Evolutionary conservation across 2,329 filamentous ascomycete genomes (phyloP), one percentile per base, ranked within the genome.

Genomic region (Aaosphaeria arxii): DNA sequence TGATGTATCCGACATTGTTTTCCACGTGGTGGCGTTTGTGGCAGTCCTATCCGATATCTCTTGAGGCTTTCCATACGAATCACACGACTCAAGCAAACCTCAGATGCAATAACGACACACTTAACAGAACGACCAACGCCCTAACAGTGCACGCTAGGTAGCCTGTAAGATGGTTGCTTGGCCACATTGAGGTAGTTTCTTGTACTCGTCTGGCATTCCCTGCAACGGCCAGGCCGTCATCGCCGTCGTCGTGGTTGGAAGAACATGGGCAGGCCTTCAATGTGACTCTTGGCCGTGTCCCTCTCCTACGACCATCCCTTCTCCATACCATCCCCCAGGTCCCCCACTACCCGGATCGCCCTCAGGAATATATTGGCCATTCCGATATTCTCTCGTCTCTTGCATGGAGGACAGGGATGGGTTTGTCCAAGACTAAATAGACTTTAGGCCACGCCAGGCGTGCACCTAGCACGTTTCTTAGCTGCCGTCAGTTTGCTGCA

Each of bases 401-500:
- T 17, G 45, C 45, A 35, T 11, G 39, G 5, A 42, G 42, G 24
- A 31, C 17, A 44, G 13, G 32, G 11, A 39, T n/a, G 33, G 17
- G 5, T 5, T 4, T 11, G 5, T 48, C 24, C 30, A 42, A 36
- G 46, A 11, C 42, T 31, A 29, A 17, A 42, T 48, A 30, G 41
- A 30, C 4, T 32, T 44, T 44, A 44, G 46, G 5, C 42, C 31
- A 17, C n/a, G 40, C 45, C 36, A 13, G 35, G 33, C 29, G 4
- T 39, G 31, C n/a, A 11, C 13, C 29, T 38, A 43, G 41, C 29
- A 43, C 17, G 11, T 32, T 17, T 40, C 46, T 52, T 43, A 45
- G 49, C 49, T 43, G 49, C 44, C 49, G 46, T 45, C 39, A 28
- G 13, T n/a, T 13, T 41, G 43, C 38, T 7, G 36, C 30, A 41